These are phyloP conservation scores for Exophiala phaeomuriformis DNA, from an alignment of 2,329 filamentous ascomycete species.

Conservation along the genomic window DNA sequence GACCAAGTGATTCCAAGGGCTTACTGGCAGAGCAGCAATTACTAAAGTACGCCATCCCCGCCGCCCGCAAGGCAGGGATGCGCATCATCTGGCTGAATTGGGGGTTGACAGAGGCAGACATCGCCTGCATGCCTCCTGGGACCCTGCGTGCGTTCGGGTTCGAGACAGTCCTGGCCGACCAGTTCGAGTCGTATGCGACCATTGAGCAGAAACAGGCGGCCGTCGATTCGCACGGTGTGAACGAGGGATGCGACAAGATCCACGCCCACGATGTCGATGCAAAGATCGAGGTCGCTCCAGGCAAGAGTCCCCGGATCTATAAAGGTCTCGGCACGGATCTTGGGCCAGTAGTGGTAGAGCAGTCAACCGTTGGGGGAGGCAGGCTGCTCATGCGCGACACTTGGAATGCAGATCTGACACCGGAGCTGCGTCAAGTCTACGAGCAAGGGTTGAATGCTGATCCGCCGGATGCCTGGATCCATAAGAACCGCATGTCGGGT, in stretches of 20 bases:
- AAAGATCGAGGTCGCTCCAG: slow-evolving; percentile 8
- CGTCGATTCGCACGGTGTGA: slow-evolving; percentile 27
- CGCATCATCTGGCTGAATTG: slow-evolving; percentile 51
- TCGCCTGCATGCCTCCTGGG: slow-evolving; percentile 45
- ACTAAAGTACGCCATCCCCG: slow-evolving; percentile 40
- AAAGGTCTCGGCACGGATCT: slow-evolving; percentile 44
- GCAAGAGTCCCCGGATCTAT: slow-evolving; percentile 29
- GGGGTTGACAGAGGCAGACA: slow-evolving; percentile 49
- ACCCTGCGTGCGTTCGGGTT: slow-evolving; percentile 45
- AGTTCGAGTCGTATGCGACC: slow-evolving; percentile 17
- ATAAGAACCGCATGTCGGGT: slow-evolving; percentile 54
- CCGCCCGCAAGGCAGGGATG: slow-evolving; percentile 46
- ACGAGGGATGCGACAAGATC: slow-evolving; percentile 22
- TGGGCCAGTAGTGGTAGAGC: slow-evolving; percentile 33
- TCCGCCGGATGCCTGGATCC: slow-evolving; percentile 44
- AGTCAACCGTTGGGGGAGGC: slow-evolving; percentile 25
- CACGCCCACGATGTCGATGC: slow-evolving; percentile 11
- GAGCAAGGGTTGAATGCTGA: slow-evolving; percentile 26
- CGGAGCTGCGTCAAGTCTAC: slow-evolving; percentile 39
- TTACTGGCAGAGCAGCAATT: slow-evolving; percentile 38
- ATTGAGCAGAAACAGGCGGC: slow-evolving; percentile 18
- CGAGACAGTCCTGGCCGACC: slow-evolving; percentile 29
- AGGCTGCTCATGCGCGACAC: slow-evolving; percentile 45
- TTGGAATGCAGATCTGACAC: slow-evolving; percentile 52
- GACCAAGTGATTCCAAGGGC: slow-evolving; percentile 38